Base-by-base conservation (phyloP, 345 rosid species). In the Pseudoturritis turrita region DNA sequence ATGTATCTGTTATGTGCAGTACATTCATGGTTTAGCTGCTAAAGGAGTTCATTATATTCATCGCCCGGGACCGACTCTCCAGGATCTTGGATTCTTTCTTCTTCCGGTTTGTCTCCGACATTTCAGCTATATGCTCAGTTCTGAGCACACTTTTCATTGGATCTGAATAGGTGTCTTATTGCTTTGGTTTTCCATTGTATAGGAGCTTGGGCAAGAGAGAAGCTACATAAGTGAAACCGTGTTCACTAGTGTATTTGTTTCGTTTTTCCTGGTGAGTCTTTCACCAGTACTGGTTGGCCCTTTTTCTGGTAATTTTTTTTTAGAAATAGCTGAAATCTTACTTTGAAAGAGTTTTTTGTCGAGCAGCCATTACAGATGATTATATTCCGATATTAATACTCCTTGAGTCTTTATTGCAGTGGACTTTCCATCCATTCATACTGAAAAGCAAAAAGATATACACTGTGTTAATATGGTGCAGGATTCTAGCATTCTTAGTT, bases 401-500 rank as follows among this genome's bases (percentile, higher is more conserved):
- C 18, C 4, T 37, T 73, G 62, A 19, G 8, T 49, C 4, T 64
- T 52, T 65, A n/a, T 81, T 81, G 82, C 95, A 92, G 99, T 96
- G 99, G 99, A 92, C 96, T 36, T 92, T 92, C 78, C 97, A 96
- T 82, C 99, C 99, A 55, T 96, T 96, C 85, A 73, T 92, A 78
- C 76, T 89, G 78, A 90, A 96, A 86, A 87, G 86, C 87, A 96
- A 89, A 84, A 92, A 84, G 85, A 83, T 96, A 86, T 96, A 92
- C 83, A 96, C 98, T 6, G 98, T 96, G 68, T 81, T 96, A 26
- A 58, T 92, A 37, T 96, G 99, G 99, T 96, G 98, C 88, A 87
- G 99, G 82, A 93, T 96, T 83, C 81, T 92, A 45, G 92, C 97
- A 35, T 92, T 87, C 82, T 80, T 96, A 83, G 97, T 87, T 71